phyloP scores from a whole-genome alignment of 2,329 filamentous ascomycete genomes.

The Penicillium sp. region DNA sequence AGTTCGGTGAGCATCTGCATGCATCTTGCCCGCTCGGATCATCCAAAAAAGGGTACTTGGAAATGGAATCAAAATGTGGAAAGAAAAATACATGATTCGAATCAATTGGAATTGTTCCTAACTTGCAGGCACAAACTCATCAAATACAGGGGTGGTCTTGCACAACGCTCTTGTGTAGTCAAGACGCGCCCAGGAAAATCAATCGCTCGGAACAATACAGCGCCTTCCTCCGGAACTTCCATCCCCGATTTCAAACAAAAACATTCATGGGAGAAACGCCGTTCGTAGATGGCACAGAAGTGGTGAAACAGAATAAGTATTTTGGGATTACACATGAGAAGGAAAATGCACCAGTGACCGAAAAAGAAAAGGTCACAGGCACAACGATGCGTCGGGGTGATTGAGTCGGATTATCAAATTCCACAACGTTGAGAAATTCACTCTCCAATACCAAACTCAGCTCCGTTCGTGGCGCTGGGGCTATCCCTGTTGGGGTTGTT shows the following conservation, averaged over 20 bases:
- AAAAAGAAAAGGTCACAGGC: not conserved
- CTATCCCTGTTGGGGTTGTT: slow-evolving; percentile 43
- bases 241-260: slow-evolving; percentile 12
- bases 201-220: slow-evolving; percentile 13
- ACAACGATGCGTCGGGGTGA: not conserved
- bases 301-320: not conserved
- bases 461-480: slow-evolving; percentile 34
- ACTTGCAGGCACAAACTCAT: slow-evolving; percentile 15
- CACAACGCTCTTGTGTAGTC: not conserved
- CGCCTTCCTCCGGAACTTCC: slow-evolving; percentile 8
- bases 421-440: slow-evolving; percentile 14
- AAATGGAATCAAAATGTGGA: not conserved
- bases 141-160: slow-evolving; percentile 11
- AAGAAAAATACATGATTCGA: not conserved
- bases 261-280: slow-evolving; percentile 11
- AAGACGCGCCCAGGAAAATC: slow-evolving; percentile 8
- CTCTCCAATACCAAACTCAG: slow-evolving; percentile 35
- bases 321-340: slow-evolving; percentile 17
- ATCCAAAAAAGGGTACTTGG: not conserved
- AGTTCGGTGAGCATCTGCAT: slow-evolving; percentile 14
- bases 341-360: slow-evolving; percentile 3
- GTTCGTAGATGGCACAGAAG: slow-evolving; percentile 12
- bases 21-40: not conserved
- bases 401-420: not conserved
- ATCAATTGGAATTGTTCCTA: slow-evolving; percentile 9